Conservation (phyloP, 441 rosid species). For the Jatropha multifida region DNA sequence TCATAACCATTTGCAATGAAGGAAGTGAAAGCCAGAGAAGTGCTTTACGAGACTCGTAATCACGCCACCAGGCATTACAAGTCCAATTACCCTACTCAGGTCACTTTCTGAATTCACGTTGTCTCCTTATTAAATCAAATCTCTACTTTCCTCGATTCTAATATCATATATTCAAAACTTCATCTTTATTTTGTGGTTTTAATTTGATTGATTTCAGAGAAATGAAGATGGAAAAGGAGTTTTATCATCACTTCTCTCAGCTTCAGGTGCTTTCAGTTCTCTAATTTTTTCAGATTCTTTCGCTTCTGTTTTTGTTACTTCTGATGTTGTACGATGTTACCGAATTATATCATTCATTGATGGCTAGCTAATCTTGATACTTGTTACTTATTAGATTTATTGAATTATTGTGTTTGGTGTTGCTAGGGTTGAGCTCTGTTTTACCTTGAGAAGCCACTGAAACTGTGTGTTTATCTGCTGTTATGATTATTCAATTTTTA, state of each 20-base stretch:
- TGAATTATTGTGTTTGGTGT: neutral
- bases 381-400: neutral
- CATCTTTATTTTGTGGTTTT: neutral
- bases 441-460: neutral
- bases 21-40: slow-evolving; percentile 35
- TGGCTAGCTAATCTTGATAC: neutral
- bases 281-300: neutral
- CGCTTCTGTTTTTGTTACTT: neutral
- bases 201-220: slow-evolving; percentile 35
- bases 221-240: slow-evolving; percentile 49
- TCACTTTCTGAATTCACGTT: slow-evolving; percentile 15
- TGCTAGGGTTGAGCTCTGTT: neutral
- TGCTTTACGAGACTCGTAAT: slow-evolving; percentile 65
- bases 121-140: neutral
- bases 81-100: slow-evolving; percentile 79
- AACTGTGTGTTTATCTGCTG: neutral
- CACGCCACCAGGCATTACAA: slow-evolving; percentile 64
- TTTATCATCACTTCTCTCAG: slow-evolving; percentile 47
- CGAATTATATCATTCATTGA: neutral
- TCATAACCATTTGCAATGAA: slow-evolving; percentile 1
- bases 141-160: neutral
- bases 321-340: too few relatives aligned
- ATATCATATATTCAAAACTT: slow-evolving; percentile 2
- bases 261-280: slow-evolving; percentile 40
- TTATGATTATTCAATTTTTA: neutral